Base-by-base conservation (phyloP, 2,329 filamentous ascomycete species). In the Immersiporthe knoxdaviesiana region DNA sequence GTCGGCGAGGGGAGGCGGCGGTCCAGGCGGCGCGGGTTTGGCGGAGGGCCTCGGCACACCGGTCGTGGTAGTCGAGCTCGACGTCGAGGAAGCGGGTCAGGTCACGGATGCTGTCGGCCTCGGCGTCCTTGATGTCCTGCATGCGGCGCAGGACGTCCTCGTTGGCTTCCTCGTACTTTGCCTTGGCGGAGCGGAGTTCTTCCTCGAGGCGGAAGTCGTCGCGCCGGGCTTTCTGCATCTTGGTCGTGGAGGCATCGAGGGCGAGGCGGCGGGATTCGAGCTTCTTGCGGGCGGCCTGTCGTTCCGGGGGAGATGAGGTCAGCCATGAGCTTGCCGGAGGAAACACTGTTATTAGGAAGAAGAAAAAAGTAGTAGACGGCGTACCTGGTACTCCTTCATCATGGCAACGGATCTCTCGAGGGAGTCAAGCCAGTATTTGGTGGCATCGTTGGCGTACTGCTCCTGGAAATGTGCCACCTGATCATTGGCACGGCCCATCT, bases 351-450 rank as follows among this genome's bases (percentile, higher is more conserved):
- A 5, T 32, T 27, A 30, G 2, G 27, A 27, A 21, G 27, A 30
- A 18, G n/a, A 5, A 3, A 27, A 18, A n/a, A n/a, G n/a, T n/a
- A n/a, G n/a, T n/a, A n/a, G n/a, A 21, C 39, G 27, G 78, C 86
- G 67, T 85, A 95, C 92, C 86, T 97, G 94, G 76, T 97, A 98
- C 77, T 98, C 96, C 79, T 97, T 97, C 93, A 98, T 95, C 86
- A 97, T 96, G 47, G 93, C 90, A 65, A 97, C 81, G 35, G 92
- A 97, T 73, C 94, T 86, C 79, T 98, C 95, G 30, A 97, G 84
- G n/a, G 92, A 94, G 78, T 97, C 94, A 69, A 97, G 85, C 95
- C 95, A 97, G 78, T 88, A 91, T 44, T 88, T 87, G 21, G 92
- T 97, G 72, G 93, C 91, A 75, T 92, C 88, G 44, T 88, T 85